Evolutionary conservation across 345 rosid genomes (phyloP).

Genomic region (Dimocarpus longan): DNA sequence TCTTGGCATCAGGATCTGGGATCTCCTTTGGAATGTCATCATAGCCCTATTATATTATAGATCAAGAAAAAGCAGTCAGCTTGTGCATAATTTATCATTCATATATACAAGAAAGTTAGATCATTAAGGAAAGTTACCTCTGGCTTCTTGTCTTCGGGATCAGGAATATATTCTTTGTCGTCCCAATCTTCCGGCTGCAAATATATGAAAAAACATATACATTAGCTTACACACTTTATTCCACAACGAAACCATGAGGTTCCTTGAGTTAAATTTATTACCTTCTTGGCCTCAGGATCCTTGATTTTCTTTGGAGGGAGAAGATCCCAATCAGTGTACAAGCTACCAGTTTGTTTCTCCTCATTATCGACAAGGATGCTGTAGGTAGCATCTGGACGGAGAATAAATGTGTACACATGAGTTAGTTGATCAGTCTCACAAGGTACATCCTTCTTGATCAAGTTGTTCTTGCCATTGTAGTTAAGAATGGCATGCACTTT

Average conservation of each 20-base stretch:
- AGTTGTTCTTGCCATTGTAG: conserved; percentile 75
- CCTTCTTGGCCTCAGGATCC: conserved; percentile 96
- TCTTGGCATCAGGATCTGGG: conserved; percentile 79
- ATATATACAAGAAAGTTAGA: neutral
- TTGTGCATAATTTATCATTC: neutral
- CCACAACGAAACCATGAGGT: neutral
- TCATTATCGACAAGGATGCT: conserved; percentile 86
- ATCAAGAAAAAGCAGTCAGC: neutral
- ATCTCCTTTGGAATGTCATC: conserved; percentile 97
- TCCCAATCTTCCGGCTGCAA: conserved; percentile 99
- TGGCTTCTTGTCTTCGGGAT: conserved; percentile 95
- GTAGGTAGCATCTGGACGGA: conserved; percentile 94
- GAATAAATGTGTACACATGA: conserved; percentile 88
- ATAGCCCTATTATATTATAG: conserved; percentile 52
- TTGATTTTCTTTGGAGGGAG: conserved; percentile 85
- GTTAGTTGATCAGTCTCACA: conserved; percentile 99
- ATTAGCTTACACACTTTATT: neutral
- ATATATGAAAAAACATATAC: neutral
- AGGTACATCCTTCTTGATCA: conserved; percentile 97
- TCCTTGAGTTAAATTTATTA: conserved; percentile 13
- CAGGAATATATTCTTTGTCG: conserved; percentile 83
- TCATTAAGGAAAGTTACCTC: conserved; percentile 48
- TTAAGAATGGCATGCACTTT: conserved; percentile 98
- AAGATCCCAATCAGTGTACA: conserved; percentile 93
- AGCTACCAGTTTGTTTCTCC: conserved; percentile 93